These are phyloP conservation scores for Sugiyamaella americana DNA, from an alignment of 805 yeast species.

Conservation along the genomic window DNA sequence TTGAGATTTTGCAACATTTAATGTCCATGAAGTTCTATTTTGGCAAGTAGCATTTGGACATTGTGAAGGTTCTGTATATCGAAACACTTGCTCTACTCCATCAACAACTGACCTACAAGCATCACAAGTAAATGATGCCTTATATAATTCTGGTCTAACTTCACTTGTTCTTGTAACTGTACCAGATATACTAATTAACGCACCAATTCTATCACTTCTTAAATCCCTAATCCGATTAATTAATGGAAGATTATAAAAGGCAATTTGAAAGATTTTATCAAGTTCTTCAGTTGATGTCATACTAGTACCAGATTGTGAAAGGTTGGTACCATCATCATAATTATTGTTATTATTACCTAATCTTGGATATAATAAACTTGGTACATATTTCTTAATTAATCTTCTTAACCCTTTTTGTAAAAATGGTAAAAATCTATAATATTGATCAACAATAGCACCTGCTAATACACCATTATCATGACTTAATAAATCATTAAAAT, in stretches of 20 bases:
- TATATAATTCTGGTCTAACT: conserved; percentile 88
- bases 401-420: conserved; percentile 67
- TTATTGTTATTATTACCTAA: conserved; percentile 27
- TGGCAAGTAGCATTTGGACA: conserved; percentile 86
- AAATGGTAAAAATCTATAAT: conserved; percentile 86
- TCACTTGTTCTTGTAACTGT: conserved; percentile 95
- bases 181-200: conserved; percentile 78
- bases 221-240: conserved; percentile 83
- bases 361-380: conserved; percentile 45
- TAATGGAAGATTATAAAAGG: conserved; percentile 80
- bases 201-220: conserved; percentile 82
- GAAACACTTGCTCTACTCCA: conserved; percentile 88
- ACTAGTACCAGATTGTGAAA: conserved; percentile 30
- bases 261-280: conserved; percentile 80
- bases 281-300: conserved; percentile 36
- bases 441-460: conserved; percentile 82
- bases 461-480: conserved; percentile 79
- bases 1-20: conserved; percentile 75
- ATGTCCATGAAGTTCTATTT: conserved; percentile 79
- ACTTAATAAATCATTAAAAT: conserved; percentile 68
- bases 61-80: conserved; percentile 88
- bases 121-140: conserved; percentile 85
- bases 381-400: conserved; percentile 68
- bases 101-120: conserved; percentile 78
- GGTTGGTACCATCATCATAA: conserved; percentile 28